Evolutionary conservation across 139 green algal species (phyloP).

Genomic region (Nannochloris sp.): DNA sequence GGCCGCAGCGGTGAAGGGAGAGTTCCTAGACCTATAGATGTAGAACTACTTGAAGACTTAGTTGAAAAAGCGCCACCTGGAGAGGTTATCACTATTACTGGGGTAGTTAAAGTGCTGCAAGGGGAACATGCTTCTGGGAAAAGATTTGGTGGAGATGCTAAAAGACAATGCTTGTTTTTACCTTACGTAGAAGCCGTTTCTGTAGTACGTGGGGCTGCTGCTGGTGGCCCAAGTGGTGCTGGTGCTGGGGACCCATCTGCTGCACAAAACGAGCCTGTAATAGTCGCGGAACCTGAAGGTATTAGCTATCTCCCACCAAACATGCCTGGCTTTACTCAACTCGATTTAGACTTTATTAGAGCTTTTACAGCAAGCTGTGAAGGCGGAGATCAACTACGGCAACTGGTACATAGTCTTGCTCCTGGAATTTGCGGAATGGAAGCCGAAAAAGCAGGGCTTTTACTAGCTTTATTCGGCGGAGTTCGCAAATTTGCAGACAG

Average conservation of each 20-base stretch:
- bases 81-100: slow-evolving; percentile 71
- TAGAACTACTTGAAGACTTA: slow-evolving; percentile 83
- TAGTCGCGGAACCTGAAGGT: not conserved
- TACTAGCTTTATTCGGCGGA: slow-evolving; percentile 84
- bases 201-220: slow-evolving; percentile 24
- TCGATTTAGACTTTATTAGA: slow-evolving; percentile 82
- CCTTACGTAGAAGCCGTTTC: slow-evolving; percentile 90
- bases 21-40: slow-evolving; percentile 57
- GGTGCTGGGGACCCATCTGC: not conserved
- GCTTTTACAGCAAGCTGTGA: slow-evolving; percentile 59
- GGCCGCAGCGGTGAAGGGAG: slow-evolving; percentile 25
- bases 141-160: slow-evolving; percentile 13
- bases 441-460: slow-evolving; percentile 81
- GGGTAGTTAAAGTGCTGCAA: slow-evolving; percentile 62
- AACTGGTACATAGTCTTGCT: slow-evolving; percentile 77
- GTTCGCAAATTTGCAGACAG: slow-evolving; percentile 49
- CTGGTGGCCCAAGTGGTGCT: not conserved
- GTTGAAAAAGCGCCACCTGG: slow-evolving; percentile 60
- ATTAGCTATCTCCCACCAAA: slow-evolving; percentile 13
- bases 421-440: slow-evolving; percentile 86
- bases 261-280: not conserved
- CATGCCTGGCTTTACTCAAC: slow-evolving; percentile 40
- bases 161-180: slow-evolving; percentile 66
- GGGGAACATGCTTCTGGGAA: slow-evolving; percentile 12
- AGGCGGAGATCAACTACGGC: slow-evolving; percentile 52